phyloP scores from a whole-genome alignment of 495 filamentous ascomycete genomes.

The Talaromyces trachyspermus region DNA sequence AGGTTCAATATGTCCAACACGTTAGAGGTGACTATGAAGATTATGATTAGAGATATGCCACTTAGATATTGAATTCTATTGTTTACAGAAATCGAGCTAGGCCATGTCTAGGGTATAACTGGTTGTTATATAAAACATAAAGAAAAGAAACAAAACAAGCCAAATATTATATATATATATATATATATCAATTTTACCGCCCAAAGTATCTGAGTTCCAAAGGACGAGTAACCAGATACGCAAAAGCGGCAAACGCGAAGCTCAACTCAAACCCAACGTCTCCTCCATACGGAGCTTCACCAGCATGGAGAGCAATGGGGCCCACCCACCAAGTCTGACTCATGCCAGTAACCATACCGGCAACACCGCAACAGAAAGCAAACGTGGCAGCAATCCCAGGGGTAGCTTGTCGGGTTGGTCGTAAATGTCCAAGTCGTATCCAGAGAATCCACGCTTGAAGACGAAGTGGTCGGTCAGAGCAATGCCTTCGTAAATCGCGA shows the following conservation, averaged over 20 bases:
- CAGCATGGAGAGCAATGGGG: constrained; percentile 59
- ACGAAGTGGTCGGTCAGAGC: constrained; percentile 68
- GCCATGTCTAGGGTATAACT: too few relatives aligned
- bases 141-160: too few relatives aligned
- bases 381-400: constrained; percentile 59
- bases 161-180: too few relatives aligned
- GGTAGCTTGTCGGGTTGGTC: constrained; percentile 54
- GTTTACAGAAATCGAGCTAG: too few relatives aligned
- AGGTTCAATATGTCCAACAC: too few relatives aligned
- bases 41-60: too few relatives aligned
- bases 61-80: too few relatives aligned
- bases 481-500: constrained; percentile 74
- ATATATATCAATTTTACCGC: constrained; percentile 21
- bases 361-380: constrained; percentile 61
- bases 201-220: constrained; percentile 31
- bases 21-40: too few relatives aligned
- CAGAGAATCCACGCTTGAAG: constrained; percentile 57
- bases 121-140: too few relatives aligned
- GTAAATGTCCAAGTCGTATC: constrained; percentile 59
- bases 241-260: constrained; percentile 28
- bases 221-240: constrained; percentile 27
- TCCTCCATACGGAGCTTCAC: constrained; percentile 49
- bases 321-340: constrained; percentile 69
- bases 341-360: constrained; percentile 73
- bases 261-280: constrained; percentile 73